These are phyloP conservation scores for Echinosophora koreensis DNA, from an alignment of 306 rosid genomes.

Conservation along the genomic window DNA sequence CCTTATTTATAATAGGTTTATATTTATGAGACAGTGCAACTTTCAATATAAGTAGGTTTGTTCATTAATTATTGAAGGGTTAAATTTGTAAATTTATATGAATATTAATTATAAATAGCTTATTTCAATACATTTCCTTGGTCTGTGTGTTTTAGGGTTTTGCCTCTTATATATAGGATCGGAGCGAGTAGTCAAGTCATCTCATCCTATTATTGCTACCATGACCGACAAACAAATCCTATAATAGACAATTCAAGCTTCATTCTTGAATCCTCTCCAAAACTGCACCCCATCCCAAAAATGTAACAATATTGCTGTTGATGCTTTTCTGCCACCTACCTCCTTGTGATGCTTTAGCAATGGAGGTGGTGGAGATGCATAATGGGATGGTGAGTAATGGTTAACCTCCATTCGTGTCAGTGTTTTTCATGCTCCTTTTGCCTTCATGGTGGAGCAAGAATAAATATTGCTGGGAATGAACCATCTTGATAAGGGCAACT, in stretches of 20 bases:
- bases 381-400: conserved; percentile 28
- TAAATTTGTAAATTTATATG: too few species aligned
- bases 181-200: conserved; percentile 60
- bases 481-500: conserved; percentile 80
- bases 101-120: too few species aligned
- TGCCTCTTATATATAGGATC: too few species aligned
- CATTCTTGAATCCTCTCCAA: conserved; percentile 61
- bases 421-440: conserved; percentile 9
- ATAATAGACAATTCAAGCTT: conserved; percentile 61
- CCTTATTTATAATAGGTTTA: too few species aligned
- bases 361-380: conserved; percentile 42
- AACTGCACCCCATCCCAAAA: conserved; percentile 44
- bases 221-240: conserved; percentile 55
- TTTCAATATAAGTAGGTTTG: too few species aligned
- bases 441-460: conserved; percentile 25
- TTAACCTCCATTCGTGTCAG: conserved; percentile 8
- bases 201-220: conserved; percentile 53
- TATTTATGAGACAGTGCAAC: too few species aligned
- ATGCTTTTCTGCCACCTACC: conserved; percentile 52
- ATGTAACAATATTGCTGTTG: conserved; percentile 20
- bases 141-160: too few species aligned
- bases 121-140: too few species aligned
- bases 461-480: conserved; percentile 47
- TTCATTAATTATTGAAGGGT: too few species aligned
- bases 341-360: conserved; percentile 19